Conservation (phyloP, 1,284 basidiomycete species). For the Marasmius sp. region DNA sequence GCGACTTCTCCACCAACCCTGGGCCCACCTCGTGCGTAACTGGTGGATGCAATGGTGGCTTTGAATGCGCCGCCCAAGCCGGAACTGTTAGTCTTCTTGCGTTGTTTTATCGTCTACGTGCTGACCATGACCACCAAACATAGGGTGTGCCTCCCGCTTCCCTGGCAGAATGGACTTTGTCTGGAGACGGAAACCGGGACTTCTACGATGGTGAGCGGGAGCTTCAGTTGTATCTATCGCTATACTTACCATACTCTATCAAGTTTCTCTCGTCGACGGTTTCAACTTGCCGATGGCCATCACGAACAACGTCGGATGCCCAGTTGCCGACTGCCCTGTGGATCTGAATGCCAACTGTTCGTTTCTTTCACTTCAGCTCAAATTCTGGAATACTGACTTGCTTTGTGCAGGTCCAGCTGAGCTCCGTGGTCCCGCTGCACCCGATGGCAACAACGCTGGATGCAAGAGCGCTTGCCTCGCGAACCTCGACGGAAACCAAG, state of each 20-base stretch:
- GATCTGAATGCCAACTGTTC: constrained; percentile 39
- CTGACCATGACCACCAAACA: not conserved
- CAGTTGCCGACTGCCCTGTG: constrained; percentile 36
- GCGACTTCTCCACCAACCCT: constrained; percentile 27
- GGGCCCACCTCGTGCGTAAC: constrained; percentile 42
- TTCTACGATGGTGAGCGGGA: constrained; percentile 38
- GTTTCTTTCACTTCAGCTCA: constrained; percentile 8
- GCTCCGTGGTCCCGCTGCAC: constrained; percentile 48
- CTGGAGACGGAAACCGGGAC: constrained; percentile 29
- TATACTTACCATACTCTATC: not conserved
- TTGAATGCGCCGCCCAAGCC: constrained; percentile 37
- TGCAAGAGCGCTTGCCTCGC: constrained; percentile 60
- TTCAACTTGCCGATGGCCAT: constrained; percentile 45
- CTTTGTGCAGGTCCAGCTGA: constrained; percentile 34
- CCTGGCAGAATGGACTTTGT: constrained; percentile 45
- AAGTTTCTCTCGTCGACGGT: constrained; percentile 37
- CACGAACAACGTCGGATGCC: constrained; percentile 36
- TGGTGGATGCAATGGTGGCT: constrained; percentile 49
- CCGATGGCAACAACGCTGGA: constrained; percentile 47
- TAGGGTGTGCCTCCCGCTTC: constrained; percentile 46
- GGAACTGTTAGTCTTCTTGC: constrained; percentile 31
- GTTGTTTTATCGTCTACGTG: not conserved
- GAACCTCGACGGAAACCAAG: constrained; percentile 43
- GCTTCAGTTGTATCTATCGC: not conserved
- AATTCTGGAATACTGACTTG: not conserved